Evolutionary conservation across 345 rosid genomes (phyloP).

Genomic region (Linum usitatissimum): DNA sequence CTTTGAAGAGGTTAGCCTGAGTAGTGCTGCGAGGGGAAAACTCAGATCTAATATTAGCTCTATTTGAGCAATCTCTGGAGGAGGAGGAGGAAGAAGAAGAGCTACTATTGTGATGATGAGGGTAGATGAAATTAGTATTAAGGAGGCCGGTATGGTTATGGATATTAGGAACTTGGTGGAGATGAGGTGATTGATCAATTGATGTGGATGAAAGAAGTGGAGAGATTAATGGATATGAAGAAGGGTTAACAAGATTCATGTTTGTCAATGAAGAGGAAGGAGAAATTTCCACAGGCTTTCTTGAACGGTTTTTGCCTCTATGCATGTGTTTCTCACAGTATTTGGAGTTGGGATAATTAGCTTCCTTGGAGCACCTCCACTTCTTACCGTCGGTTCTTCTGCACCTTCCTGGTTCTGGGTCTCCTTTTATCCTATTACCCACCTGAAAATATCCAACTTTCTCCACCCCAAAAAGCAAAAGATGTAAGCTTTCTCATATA

Average conservation of each 20-base stretch:
- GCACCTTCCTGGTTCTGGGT: constrained; percentile 95
- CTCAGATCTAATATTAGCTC: too few relatives aligned
- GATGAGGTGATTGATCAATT: background rate
- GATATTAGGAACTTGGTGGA: too few relatives aligned
- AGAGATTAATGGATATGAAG: too few relatives aligned
- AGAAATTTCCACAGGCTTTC: constrained; percentile 64
- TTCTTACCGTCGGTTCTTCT: constrained; percentile 97
- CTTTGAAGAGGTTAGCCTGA: constrained; percentile 39
- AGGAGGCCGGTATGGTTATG: too few relatives aligned
- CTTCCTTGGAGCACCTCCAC: constrained; percentile 95
- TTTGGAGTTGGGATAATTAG: constrained; percentile 60
- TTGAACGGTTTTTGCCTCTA: constrained; percentile 92
- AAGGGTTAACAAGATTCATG: too few relatives aligned
- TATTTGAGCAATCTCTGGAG: too few relatives aligned
- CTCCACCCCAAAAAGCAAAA: constrained; percentile 46
- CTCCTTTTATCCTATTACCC: constrained; percentile 74
- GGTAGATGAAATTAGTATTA: too few relatives aligned
- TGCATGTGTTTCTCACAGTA: constrained; percentile 96
- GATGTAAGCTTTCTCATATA: background rate
- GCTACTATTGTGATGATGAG: too few relatives aligned
- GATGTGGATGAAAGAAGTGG: too few relatives aligned
- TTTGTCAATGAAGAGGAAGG: constrained; percentile 1
- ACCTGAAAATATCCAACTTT: constrained; percentile 55
- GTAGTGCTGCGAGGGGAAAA: constrained; percentile 21
- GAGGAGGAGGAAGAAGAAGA: too few relatives aligned